Percentiles rank a stretch among this genome's conserved stretches.
phyloP scores from a whole-genome alignment of 2,329 filamentous ascomycete genomes.

The Mycogone perniciosa region DNA sequence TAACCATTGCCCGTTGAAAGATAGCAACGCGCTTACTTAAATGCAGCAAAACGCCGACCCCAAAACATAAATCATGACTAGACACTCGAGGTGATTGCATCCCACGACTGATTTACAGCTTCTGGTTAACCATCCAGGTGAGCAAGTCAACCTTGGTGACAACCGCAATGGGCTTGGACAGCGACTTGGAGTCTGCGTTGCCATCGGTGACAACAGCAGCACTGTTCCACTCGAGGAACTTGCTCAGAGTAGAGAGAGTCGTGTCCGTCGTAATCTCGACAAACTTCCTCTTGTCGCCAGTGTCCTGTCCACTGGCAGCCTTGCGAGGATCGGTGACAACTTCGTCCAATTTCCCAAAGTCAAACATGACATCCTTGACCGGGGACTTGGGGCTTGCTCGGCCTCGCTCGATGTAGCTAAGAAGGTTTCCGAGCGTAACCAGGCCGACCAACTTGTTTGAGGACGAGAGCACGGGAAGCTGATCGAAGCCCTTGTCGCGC shows the following conservation, averaged over 20 bases:
- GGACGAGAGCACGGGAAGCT: constrained; percentile 79
- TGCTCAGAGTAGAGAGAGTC: constrained; percentile 71
- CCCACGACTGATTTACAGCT: constrained; percentile 20
- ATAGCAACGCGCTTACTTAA: constrained; percentile 1
- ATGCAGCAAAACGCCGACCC: constrained; percentile 1
- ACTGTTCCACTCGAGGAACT: constrained; percentile 97
- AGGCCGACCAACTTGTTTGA: constrained; percentile 75
- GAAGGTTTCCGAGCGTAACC: constrained; percentile 88
- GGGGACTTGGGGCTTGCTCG: constrained; percentile 67
- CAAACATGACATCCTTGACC: constrained; percentile 91
- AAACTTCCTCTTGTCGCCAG: constrained; percentile 59
- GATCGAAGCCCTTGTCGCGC: constrained; percentile 97
- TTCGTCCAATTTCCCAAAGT: constrained; percentile 82
- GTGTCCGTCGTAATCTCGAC: constrained; percentile 94
- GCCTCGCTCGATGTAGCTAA: constrained; percentile 81
- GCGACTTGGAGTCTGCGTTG: constrained; percentile 45
- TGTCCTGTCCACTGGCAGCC: constrained; percentile 38
- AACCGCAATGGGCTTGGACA: constrained; percentile 75
- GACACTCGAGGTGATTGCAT: neutral
- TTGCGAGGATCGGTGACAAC: constrained; percentile 82
- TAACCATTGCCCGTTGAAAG: neutral
- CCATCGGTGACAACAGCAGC: constrained; percentile 89
- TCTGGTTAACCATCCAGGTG: constrained; percentile 77
- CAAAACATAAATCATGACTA: neutral
- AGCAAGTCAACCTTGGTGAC: constrained; percentile 96